phyloP scores from a whole-genome alignment of 345 rosid species.

The Arabidopsis thaliana region TAIR10.1 NC_003071.7:18507001-18507500 shows the following conservation, averaged over 20 bases:
- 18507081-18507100: neutral
- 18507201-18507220: slow-evolving; percentile 61
- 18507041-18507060: slow-evolving; percentile 1
- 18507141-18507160: slow-evolving; percentile 60
- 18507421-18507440: slow-evolving; percentile 18
- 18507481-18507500: slow-evolving; percentile 80
- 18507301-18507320: slow-evolving; percentile 50
- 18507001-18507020: neutral
- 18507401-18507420: slow-evolving; percentile 12
- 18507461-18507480: slow-evolving; percentile 84
- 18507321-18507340: slow-evolving; percentile 69
- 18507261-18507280: slow-evolving; percentile 46
- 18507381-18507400: slow-evolving; percentile 29
- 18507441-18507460: slow-evolving; percentile 74
- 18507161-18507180: slow-evolving; percentile 52
- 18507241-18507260: slow-evolving; percentile 27
- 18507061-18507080: neutral
- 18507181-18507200: slow-evolving; percentile 50
- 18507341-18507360: slow-evolving; percentile 49
- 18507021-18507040: neutral
- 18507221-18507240: slow-evolving; percentile 23
- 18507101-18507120: slow-evolving; percentile 15
- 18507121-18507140: slow-evolving; percentile 63
- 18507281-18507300: slow-evolving; percentile 39
- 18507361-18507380: slow-evolving; percentile 58